These are phyloP conservation scores for Penicillium freii DNA, from an alignment of 2,329 filamentous ascomycete species.

Conservation along the genomic window DNA sequence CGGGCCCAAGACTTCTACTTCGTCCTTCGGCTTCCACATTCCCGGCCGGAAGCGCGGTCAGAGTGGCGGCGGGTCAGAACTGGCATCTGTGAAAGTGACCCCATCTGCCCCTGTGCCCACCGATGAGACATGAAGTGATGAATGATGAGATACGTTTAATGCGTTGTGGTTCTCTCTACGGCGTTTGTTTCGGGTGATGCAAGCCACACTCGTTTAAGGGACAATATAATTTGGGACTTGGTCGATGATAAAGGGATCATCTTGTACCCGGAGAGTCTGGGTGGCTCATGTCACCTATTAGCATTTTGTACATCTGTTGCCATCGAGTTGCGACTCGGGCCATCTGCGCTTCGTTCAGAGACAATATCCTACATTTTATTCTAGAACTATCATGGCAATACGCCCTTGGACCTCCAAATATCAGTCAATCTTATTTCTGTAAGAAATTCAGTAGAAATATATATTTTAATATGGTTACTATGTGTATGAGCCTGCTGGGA, in stretches of 20 bases:
- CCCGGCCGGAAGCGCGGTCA: conserved; percentile 70
- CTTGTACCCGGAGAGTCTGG: background rate
- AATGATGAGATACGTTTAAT: conserved; percentile 12
- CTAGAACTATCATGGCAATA: background rate
- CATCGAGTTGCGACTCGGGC: conserved; percentile 2
- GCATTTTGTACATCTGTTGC: conserved; percentile 15
- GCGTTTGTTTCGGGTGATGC: conserved; percentile 5
- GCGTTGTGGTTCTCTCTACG: conserved; percentile 4
- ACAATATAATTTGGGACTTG: background rate
- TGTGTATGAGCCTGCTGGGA: background rate
- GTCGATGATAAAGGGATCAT: background rate
- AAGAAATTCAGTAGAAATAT: background rate
- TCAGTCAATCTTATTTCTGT: background rate
- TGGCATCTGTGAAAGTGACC: conserved; percentile 59
- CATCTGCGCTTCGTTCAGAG: background rate
- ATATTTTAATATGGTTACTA: background rate
- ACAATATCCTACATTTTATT: background rate
- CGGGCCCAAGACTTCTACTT: conserved; percentile 40
- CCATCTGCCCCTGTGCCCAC: conserved; percentile 11
- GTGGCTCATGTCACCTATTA: background rate
- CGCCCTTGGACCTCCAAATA: background rate
- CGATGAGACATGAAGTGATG: conserved; percentile 22
- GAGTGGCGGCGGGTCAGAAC: conserved; percentile 68
- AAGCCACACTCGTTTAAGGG: background rate
- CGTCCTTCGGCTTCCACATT: conserved; percentile 62